Evolutionary conservation across 73 alveolate genomes (phyloP).

Genomic region (Symbiodinium natans): DNA sequence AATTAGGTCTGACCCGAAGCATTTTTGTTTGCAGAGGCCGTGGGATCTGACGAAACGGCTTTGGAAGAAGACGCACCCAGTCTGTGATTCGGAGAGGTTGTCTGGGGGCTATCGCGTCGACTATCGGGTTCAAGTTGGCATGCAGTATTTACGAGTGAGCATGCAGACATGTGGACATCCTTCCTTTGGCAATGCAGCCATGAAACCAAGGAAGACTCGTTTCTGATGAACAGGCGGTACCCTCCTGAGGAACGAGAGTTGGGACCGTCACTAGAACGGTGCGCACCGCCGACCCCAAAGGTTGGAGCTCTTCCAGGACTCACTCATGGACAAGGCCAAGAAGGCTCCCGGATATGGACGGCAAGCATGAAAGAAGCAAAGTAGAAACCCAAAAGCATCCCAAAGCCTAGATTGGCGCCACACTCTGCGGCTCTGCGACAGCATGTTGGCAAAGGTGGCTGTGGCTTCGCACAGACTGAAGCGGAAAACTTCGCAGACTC

Average conservation of each 20-base stretch:
- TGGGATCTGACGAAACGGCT: background rate
- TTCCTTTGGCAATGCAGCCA: no score
- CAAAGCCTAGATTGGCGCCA: background rate
- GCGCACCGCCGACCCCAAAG: background rate
- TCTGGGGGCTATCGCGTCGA: no score
- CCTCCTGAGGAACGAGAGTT: background rate
- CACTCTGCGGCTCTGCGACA: no score
- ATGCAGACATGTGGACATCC: background rate
- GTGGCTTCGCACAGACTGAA: background rate
- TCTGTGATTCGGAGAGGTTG: no score
- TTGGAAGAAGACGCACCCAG: background rate
- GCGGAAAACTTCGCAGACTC: background rate
- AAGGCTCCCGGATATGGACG: conserved; percentile 5
- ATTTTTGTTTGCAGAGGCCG: no score
- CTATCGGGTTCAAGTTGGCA: no score
- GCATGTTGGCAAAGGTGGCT: background rate
- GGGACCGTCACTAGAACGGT: background rate
- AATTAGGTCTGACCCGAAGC: no score
- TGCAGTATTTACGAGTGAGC: no score
- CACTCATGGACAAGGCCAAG: conserved; percentile 29
- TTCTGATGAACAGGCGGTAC: conserved; percentile 32
- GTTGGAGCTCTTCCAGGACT: conserved; percentile 44
- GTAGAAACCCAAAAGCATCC: background rate
- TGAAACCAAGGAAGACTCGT: no score
- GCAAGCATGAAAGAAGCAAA: background rate